Percentiles rank a stretch among this genome's conserved stretches.
phyloP scores from a whole-genome alignment of 2,329 filamentous ascomycete species.

The Aspergillus sclerotialis region DNA sequence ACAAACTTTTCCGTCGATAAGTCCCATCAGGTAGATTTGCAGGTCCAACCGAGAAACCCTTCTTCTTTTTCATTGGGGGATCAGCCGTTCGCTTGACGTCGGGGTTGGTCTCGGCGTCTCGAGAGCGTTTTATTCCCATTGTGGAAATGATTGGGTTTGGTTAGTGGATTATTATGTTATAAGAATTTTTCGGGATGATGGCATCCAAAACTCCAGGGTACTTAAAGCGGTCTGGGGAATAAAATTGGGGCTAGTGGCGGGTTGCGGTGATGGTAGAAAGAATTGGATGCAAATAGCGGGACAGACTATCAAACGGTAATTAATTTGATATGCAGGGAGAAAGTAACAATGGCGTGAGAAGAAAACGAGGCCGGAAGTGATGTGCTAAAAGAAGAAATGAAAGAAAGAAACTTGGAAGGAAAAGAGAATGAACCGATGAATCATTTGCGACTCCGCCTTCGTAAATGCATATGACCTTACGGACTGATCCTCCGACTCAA shows the following conservation, averaged over 20 bases:
- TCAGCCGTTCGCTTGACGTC: constrained; percentile 41
- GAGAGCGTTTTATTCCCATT: constrained; percentile 57
- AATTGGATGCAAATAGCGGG: too few relatives aligned
- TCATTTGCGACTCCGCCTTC: background rate
- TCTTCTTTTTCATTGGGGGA: constrained; percentile 46
- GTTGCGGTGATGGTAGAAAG: too few relatives aligned
- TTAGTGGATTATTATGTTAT: background rate
- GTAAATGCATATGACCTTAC: background rate
- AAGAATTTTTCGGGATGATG: background rate
- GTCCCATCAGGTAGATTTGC: constrained; percentile 86
- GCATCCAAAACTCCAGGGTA: too few relatives aligned
- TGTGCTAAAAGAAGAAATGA: background rate
- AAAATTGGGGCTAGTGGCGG: constrained; percentile 6
- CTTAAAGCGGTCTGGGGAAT: too few relatives aligned
- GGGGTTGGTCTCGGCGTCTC: constrained; percentile 37
- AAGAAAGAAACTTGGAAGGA: background rate
- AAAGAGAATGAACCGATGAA: too few relatives aligned
- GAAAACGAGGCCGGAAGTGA: constrained; percentile 11
- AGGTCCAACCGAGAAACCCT: constrained; percentile 80
- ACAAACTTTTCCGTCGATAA: constrained; percentile 68
- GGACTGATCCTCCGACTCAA: background rate
- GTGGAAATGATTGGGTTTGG: constrained; percentile 4
- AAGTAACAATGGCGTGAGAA: constrained; percentile 11
- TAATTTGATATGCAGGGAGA: constrained; percentile 3
- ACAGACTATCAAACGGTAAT: too few relatives aligned